Conservation (phyloP, 768 basidiomycete genomes). For the Tricholoma bakamatsutake region DNA sequence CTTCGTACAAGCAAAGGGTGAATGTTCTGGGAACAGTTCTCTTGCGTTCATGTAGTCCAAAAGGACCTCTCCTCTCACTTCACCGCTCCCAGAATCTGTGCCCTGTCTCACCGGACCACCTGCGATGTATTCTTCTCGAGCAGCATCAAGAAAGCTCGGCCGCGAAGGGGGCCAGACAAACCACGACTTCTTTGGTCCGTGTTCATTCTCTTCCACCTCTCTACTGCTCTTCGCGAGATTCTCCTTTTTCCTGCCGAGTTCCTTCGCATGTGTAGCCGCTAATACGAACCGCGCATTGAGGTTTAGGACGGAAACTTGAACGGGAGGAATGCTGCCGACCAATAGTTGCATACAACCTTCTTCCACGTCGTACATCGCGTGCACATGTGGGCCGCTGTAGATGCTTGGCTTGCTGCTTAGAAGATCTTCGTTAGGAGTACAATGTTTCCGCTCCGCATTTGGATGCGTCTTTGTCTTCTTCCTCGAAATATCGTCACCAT, state of each 20-base stretch:
- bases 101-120: constrained; percentile 3
- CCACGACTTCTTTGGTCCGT: background rate
- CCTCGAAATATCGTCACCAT: background rate
- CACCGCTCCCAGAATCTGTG: background rate
- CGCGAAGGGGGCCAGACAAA: constrained; percentile 6
- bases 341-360: background rate
- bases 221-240: background rate
- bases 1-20: background rate
- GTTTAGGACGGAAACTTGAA: background rate
- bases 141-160: background rate
- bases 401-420: background rate
- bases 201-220: no score
- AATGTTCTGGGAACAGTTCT: background rate
- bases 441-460: background rate
- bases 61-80: background rate
- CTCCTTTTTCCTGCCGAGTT: background rate
- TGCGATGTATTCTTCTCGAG: background rate
- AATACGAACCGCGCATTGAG: background rate
- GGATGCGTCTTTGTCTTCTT: background rate
- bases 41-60: background rate
- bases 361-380: background rate
- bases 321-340: background rate
- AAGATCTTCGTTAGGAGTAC: background rate
- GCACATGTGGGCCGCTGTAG: background rate
- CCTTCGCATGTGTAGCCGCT: background rate